phyloP scores from a whole-genome alignment of 2,329 filamentous ascomycete species.

The Penicillium corylophilum region DNA sequence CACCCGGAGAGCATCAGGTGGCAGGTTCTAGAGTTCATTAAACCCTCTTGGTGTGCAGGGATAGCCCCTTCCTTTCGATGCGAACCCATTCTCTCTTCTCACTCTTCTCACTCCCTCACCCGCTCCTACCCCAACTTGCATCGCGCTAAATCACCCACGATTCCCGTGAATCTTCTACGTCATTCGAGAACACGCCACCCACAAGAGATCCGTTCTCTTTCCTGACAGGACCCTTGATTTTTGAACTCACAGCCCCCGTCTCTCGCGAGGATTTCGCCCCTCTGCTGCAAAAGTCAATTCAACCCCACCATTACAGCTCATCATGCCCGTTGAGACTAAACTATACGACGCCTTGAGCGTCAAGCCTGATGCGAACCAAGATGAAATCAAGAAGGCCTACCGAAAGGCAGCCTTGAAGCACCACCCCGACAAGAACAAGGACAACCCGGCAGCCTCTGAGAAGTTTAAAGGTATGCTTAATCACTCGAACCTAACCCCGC shows the following conservation, averaged over 20 bases:
- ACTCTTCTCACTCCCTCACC: neutral
- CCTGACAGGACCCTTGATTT: constrained; percentile 2
- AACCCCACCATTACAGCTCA: constrained; percentile 28
- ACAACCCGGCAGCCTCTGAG: constrained; percentile 78
- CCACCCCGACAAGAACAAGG: constrained; percentile 98
- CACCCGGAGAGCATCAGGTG: constrained; percentile 15
- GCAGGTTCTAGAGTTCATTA: constrained; percentile 7
- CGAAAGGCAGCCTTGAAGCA: constrained; percentile 84
- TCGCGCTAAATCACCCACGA: neutral
- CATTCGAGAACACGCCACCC: constrained; percentile 29
- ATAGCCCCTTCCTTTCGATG: neutral
- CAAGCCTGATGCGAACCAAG: constrained; percentile 76
- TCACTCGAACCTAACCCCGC: neutral
- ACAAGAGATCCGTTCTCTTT: constrained; percentile 1
- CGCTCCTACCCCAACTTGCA: neutral
- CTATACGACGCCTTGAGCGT: constrained; percentile 85
- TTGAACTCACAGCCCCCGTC: constrained; percentile 4
- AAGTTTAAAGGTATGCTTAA: constrained; percentile 75
- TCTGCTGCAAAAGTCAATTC: constrained; percentile 10
- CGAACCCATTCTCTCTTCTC: constrained; percentile 1
- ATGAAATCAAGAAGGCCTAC: constrained; percentile 93
- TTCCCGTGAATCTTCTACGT: constrained; percentile 34
- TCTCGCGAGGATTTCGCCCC: neutral
- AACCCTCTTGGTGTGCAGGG: neutral
- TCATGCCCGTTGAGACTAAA: constrained; percentile 92